Evolutionary conservation across 352 stramenopile genomes (phyloP), one percentile per base, ranked within the genome.

Genomic region (Pythium biforme): DNA sequence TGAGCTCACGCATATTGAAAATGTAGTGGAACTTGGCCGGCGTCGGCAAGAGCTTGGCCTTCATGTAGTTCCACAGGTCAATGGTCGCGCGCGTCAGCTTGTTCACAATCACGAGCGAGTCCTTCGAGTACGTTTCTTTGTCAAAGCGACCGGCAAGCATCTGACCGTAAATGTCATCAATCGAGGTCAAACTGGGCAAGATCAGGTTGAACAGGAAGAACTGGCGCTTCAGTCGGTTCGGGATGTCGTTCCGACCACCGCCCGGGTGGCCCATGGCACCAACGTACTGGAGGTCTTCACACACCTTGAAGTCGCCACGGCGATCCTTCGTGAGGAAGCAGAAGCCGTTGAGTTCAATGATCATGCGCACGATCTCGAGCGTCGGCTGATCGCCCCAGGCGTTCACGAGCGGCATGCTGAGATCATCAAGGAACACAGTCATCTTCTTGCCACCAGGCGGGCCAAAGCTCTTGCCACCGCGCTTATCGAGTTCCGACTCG

Each of bases 141-240:
- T 95, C 90, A 68, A 99, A 99, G 0, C 95, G 81, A 0, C 96
- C 96, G 2, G 89, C 77, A 31, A 99, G 78, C 96, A 99, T 99
- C 78, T 99, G 96, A 0, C 97, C 97, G 75, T 99, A 99, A 64
- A 99, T 99, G 68, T 99, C 96, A 75, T 99, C 98, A 67, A 99
- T 99, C 62, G 95, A 99, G 22, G 95, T 99, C 34, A 99, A 89
- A 37, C 89, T 98, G 23, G 97, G 96, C 26, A 99, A 66, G 54
- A 99, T 97, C 31, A 99, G 72, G 77, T 99, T 99, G 73, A 99
- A 99, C 22, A 98, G 83, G 77, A 98, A 99, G 69, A 99, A 99
- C 61, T 99, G 97, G n/a, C 96, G 94, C 81, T 99, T 99, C 33
- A 99, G 81, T 1, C 97, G 92, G 71, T 99, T 99, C n/a, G 97